Conservation (phyloP, 164 flowering plant genomes). For the Echeveria elegans region DNA sequence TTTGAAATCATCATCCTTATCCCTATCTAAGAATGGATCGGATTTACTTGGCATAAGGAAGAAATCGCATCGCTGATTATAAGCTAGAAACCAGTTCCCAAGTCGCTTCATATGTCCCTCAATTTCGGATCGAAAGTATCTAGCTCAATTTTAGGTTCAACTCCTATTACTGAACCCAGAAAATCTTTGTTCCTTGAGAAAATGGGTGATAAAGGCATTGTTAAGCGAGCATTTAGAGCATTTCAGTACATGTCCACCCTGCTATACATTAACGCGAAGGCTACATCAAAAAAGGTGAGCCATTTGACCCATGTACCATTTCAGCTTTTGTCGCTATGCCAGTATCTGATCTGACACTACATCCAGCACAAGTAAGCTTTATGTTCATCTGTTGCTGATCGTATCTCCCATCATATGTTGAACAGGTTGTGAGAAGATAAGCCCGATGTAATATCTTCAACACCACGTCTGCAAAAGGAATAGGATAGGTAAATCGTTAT, state of each 20-base stretch:
- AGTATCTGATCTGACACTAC: neutral
- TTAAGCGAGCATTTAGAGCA: conserved; percentile 74
- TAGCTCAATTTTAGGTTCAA: conserved; percentile 25
- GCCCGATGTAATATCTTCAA: conserved; percentile 23
- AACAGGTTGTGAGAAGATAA: conserved; percentile 32
- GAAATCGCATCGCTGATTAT: conserved; percentile 21
- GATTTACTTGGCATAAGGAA: conserved; percentile 21
- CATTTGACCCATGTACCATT: neutral
- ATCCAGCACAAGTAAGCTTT: neutral
- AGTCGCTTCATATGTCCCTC: conserved; percentile 49
- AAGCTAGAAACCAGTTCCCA: conserved; percentile 30
- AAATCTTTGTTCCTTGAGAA: conserved; percentile 70
- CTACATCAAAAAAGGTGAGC: conserved; percentile 37
- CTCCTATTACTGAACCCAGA: conserved; percentile 30
- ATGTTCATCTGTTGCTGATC: neutral
- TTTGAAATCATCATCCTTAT: conserved; percentile 15
- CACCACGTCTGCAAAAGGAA: conserved; percentile 24
- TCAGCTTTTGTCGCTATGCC: neutral
- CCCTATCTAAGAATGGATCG: conserved; percentile 26
- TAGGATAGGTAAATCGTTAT: conserved; percentile 42
- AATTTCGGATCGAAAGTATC: conserved; percentile 29
- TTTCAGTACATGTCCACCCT: conserved; percentile 44
- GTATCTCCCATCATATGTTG: neutral
- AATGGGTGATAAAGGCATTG: conserved; percentile 90
- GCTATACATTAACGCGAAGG: conserved; percentile 20